These are phyloP conservation scores for Carpediemonas membranifera DNA, from an alignment of 78 protist species.

Conservation along the genomic window DNA sequence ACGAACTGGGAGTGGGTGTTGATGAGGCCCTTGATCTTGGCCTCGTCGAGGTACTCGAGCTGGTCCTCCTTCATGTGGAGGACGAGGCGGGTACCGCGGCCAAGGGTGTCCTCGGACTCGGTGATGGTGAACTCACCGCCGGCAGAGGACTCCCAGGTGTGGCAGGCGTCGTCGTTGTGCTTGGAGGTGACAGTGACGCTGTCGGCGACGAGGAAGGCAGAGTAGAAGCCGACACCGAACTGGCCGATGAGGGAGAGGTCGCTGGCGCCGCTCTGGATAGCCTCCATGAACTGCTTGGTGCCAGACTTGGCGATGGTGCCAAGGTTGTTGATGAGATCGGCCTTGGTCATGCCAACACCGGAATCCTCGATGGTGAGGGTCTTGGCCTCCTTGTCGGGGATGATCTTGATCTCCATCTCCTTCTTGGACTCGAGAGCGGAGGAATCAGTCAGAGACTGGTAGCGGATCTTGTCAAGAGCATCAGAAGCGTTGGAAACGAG, in stretches of 20 bases:
- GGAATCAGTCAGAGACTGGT: slow-evolving; percentile 81
- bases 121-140: slow-evolving; percentile 91
- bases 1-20: slow-evolving; percentile 99
- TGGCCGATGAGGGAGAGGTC: slow-evolving; percentile 97
- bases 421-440: slow-evolving; percentile 62
- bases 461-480: slow-evolving; percentile 84
- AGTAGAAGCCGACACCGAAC: slow-evolving; percentile 99
- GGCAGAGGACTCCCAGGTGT: slow-evolving; percentile 90
- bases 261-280: slow-evolving; percentile 70
- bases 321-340: slow-evolving; percentile 90
- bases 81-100: slow-evolving; percentile 90
- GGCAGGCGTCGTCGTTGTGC: slow-evolving; percentile 94
- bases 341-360: slow-evolving; percentile 99
- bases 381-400: slow-evolving; percentile 78
- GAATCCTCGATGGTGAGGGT: slow-evolving; percentile 84
- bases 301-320: slow-evolving; percentile 99
- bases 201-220: slow-evolving; percentile 97
- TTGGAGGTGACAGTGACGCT: slow-evolving; percentile 84
- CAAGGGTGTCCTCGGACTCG: slow-evolving; percentile 32
- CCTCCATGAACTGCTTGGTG: slow-evolving; percentile 93
- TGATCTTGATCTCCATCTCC: slow-evolving; percentile 78
- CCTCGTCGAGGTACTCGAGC: slow-evolving; percentile 86
- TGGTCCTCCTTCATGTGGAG: slow-evolving; percentile 95
- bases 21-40: slow-evolving; percentile 81
- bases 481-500: slow-evolving; percentile 95